phyloP scores from a whole-genome alignment of 2,329 filamentous ascomycete genomes.

The Aspergillus unguis region DNA sequence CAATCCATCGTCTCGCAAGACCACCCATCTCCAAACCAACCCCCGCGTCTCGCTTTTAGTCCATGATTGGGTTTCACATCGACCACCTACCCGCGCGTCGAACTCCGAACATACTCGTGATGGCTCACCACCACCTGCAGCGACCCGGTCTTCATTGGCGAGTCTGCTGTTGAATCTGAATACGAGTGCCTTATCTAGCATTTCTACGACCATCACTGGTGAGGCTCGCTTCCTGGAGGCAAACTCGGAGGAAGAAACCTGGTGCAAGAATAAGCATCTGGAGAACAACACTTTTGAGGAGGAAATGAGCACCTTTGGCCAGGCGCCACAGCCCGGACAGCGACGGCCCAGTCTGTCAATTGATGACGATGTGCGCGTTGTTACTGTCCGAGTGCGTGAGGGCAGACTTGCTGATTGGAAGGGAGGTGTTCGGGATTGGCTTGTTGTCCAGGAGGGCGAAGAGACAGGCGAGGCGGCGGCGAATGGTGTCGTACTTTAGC shows the following conservation, averaged over 20 bases:
- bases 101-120: conserved; percentile 53
- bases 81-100: conserved; percentile 68
- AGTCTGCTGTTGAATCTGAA: conserved; percentile 86
- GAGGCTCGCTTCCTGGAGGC: conserved; percentile 67
- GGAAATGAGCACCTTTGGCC: conserved; percentile 45
- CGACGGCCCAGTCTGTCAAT: conserved; percentile 60
- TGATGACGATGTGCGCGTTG: conserved; percentile 75
- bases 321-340: conserved; percentile 29
- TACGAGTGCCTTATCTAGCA: conserved; percentile 78
- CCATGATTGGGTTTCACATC: conserved; percentile 95
- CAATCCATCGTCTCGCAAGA: conserved; percentile 66
- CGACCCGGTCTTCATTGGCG: conserved; percentile 69
- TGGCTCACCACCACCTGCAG: conserved; percentile 62
- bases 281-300: conserved; percentile 86
- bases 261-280: conserved; percentile 77
- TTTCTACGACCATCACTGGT: conserved; percentile 93
- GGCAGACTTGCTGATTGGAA: conserved; percentile 94
- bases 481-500: conserved; percentile 25
- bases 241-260: conserved; percentile 77
- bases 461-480: conserved; percentile 22
- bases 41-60: conserved; percentile 90
- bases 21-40: conserved; percentile 76
- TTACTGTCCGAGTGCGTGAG: conserved; percentile 78
- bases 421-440: conserved; percentile 83
- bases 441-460: conserved; percentile 36